Conservation (phyloP, 106 monocot genomes). For the Dendrobium catenatum region DNA sequence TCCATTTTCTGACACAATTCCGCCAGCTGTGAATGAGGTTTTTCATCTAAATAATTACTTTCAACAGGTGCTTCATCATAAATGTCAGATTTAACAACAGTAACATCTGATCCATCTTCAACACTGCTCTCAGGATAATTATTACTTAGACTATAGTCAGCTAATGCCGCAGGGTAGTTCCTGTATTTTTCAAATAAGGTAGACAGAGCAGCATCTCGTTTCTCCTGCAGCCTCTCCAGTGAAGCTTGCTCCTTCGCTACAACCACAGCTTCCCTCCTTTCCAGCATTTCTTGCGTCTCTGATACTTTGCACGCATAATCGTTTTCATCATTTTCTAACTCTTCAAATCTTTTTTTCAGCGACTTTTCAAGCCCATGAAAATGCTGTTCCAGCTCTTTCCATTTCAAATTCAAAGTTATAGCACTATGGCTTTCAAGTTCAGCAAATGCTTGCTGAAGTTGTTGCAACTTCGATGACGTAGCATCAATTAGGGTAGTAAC, state of each 20-base stretch:
- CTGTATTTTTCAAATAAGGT: conserved; percentile 36
- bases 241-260: conserved; percentile 66
- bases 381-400: conserved; percentile 75
- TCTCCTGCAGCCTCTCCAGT: conserved; percentile 62
- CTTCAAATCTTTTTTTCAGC: conserved; percentile 56
- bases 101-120: conserved; percentile 25
- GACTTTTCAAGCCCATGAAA: conserved; percentile 84
- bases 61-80: conserved; percentile 16
- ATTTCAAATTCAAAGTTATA: conserved; percentile 55
- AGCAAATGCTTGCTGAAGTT: conserved; percentile 68
- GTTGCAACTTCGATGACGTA: conserved; percentile 74
- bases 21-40: conserved; percentile 32
- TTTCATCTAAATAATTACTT: conserved; percentile 21
- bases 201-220: conserved; percentile 70
- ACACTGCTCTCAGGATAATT: conserved; percentile 14
- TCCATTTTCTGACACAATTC: conserved; percentile 76
- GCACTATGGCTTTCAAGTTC: conserved; percentile 61
- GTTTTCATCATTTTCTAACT: conserved; percentile 67
- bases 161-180: conserved; percentile 10
- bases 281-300: conserved; percentile 49
- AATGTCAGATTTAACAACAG: conserved; percentile 20
- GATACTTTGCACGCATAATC: conserved; percentile 44
- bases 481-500: conserved; percentile 62
- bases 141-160: conserved; percentile 8
- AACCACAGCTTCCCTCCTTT: conserved; percentile 58